A percentile compares a stretch with the other conserved stretches of the same genome.
These are phyloP conservation scores for Penicillium flavigenum DNA, from an alignment of 495 filamentous ascomycete species.

Conservation along the genomic window DNA sequence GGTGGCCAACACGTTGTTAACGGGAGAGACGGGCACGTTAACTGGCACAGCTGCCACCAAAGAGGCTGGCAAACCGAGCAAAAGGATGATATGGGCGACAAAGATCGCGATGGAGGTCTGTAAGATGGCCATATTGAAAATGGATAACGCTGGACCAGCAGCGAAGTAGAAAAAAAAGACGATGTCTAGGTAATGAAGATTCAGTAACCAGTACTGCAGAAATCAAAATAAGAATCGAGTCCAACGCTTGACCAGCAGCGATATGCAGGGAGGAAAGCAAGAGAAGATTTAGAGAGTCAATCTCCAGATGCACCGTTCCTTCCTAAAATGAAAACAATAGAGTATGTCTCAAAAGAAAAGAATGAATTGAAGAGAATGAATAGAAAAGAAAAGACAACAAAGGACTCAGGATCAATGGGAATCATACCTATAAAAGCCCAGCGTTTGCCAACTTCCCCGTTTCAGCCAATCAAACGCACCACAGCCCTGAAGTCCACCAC, in stretches of 20 bases:
- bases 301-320: background rate
- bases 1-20: constrained; percentile 15
- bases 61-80: constrained; percentile 39
- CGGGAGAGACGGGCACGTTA: constrained; percentile 35
- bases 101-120: constrained; percentile 34
- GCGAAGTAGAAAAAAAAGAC: constrained; percentile 19
- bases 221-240: background rate
- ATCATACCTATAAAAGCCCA: constrained; percentile 4
- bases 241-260: constrained; percentile 20
- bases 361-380: constrained; percentile 13
- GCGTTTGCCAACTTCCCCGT: constrained; percentile 9
- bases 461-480: constrained; percentile 22
- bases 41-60: constrained; percentile 46
- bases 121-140: constrained; percentile 32
- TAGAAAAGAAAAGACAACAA: constrained; percentile 5
- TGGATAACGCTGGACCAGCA: constrained; percentile 39
- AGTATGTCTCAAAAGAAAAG: background rate
- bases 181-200: constrained; percentile 18
- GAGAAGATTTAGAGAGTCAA: constrained; percentile 10
- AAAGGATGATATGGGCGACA: constrained; percentile 37
- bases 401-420: background rate
- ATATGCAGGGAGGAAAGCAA: constrained; percentile 16
- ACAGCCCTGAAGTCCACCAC: constrained; percentile 16
- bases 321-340: background rate
- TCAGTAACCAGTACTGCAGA: constrained; percentile 41